Conservation (phyloP, 78 protist genomes). For the Pelomyxa schiedti region DNA sequence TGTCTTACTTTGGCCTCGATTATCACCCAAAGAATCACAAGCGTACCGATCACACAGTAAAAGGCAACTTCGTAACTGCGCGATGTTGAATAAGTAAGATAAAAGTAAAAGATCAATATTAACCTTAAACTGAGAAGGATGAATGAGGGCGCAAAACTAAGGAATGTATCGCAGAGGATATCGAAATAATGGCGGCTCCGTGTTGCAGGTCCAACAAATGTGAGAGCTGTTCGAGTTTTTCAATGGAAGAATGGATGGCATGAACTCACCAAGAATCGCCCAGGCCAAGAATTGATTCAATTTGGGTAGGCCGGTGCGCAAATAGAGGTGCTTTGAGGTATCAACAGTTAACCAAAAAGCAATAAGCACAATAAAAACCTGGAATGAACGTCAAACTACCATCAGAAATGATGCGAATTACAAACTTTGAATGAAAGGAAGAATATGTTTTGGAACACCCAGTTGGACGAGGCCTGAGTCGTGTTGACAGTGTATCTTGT, state of each 20-base stretch:
- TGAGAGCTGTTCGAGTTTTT: too few relatives aligned
- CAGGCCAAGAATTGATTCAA: background rate
- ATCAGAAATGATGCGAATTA: too few relatives aligned
- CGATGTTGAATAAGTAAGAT: background rate
- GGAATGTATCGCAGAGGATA: slow-evolving; percentile 14
- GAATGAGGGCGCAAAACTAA: slow-evolving; percentile 20
- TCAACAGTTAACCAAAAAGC: background rate
- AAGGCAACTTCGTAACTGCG: slow-evolving; percentile 21
- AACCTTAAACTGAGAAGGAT: slow-evolving; percentile 22
- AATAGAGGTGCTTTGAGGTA: background rate
- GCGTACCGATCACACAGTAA: background rate
- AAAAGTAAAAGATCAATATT: background rate
- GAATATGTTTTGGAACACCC: background rate
- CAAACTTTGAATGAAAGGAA: too few relatives aligned
- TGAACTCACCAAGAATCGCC: background rate
- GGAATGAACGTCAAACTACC: too few relatives aligned
- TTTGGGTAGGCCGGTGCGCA: background rate
- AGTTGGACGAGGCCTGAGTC: background rate
- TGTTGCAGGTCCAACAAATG: too few relatives aligned
- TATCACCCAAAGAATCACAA: slow-evolving; percentile 27
- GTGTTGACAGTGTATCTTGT: background rate
- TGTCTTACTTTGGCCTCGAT: slow-evolving; percentile 6
- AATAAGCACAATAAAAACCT: background rate
- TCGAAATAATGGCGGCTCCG: slow-evolving; percentile 4
- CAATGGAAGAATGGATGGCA: too few relatives aligned